Conservation (phyloP, 768 basidiomycete species). For the Agaricus sinodeliciosus region DNA sequence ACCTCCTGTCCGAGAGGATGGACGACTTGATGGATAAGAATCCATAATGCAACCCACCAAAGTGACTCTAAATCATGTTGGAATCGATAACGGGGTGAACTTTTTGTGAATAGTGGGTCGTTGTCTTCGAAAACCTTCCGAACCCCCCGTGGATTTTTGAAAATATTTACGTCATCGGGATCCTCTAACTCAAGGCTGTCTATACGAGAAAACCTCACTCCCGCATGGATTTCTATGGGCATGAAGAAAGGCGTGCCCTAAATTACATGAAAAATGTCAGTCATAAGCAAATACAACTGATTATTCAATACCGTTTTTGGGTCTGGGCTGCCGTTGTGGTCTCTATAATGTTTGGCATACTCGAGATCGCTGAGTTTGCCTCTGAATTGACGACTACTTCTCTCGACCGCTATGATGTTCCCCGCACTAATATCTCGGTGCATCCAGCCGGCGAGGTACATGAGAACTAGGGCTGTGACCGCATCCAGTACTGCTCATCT, state of each 20-base stretch:
- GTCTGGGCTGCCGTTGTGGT: not conserved
- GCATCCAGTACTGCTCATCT: no score
- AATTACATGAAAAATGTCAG: no score
- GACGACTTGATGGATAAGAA: not conserved
- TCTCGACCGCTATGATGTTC: conserved; percentile 5
- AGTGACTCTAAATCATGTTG: conserved; percentile 7
- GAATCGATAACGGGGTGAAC: not conserved
- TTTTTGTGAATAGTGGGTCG: not conserved
- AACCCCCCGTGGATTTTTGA: no score
- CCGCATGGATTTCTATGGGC: conserved; percentile 7
- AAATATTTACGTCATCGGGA: not conserved
- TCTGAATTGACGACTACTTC: not conserved
- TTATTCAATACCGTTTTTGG: conserved; percentile 4
- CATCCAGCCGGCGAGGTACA: conserved; percentile 8
- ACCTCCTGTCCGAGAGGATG: not conserved
- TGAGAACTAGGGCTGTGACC: not conserved
- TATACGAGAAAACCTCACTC: not conserved
- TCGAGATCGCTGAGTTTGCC: conserved; percentile 9
- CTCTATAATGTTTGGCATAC: conserved; percentile 5
- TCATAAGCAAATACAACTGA: not conserved
- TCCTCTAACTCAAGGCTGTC: not conserved
- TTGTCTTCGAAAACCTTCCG: no score
- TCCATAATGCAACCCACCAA: conserved; percentile 5
- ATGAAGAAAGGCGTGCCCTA: conserved; percentile 13
- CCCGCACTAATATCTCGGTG: conserved; percentile 9